Percentiles rank a stretch among this genome's conserved stretches.
These are phyloP conservation scores for Candida saitoana DNA, from an alignment of 805 yeast genomes.

Conservation along the genomic window DNA sequence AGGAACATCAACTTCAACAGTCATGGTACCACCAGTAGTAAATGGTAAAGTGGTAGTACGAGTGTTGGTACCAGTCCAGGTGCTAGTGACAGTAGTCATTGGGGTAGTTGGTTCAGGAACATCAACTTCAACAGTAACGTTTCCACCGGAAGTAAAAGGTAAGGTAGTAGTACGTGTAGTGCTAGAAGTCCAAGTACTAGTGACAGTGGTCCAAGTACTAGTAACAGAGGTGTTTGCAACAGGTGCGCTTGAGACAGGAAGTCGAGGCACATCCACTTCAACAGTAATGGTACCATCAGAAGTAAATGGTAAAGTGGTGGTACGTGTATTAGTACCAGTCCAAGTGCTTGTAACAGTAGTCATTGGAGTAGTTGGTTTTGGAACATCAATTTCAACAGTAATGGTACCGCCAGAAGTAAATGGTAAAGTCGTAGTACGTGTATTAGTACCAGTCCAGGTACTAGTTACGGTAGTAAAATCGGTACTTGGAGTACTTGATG, in stretches of 20 bases:
- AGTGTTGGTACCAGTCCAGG: not conserved
- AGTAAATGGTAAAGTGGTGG: constrained; percentile 9
- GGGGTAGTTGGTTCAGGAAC: constrained; percentile 11
- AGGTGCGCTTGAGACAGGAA: not conserved
- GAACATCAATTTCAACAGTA: constrained; percentile 8
- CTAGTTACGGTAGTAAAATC: constrained; percentile 8
- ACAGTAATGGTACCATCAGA: constrained; percentile 10
- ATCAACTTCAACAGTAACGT: not conserved
- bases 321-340: constrained; percentile 6
- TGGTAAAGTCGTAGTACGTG: constrained; percentile 10
- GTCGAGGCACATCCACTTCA: constrained; percentile 9
- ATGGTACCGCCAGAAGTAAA: constrained; percentile 9
- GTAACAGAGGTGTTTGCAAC: not conserved
- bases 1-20: not conserved
- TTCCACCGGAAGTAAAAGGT: constrained; percentile 4
- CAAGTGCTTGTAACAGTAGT: constrained; percentile 10
- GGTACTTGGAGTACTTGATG: constrained; percentile 9
- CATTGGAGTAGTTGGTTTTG: constrained; percentile 13
- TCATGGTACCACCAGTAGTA: constrained; percentile 6
- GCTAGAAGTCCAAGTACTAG: constrained; percentile 7
- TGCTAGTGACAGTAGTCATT: constrained; percentile 2
- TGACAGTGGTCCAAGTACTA: constrained; percentile 6
- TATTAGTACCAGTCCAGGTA: constrained; percentile 8
- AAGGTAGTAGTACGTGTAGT: constrained; percentile 7
- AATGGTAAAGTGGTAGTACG: not conserved